Conservation (phyloP, 169 alveolate species). For the Theileria orientalis region DNA sequence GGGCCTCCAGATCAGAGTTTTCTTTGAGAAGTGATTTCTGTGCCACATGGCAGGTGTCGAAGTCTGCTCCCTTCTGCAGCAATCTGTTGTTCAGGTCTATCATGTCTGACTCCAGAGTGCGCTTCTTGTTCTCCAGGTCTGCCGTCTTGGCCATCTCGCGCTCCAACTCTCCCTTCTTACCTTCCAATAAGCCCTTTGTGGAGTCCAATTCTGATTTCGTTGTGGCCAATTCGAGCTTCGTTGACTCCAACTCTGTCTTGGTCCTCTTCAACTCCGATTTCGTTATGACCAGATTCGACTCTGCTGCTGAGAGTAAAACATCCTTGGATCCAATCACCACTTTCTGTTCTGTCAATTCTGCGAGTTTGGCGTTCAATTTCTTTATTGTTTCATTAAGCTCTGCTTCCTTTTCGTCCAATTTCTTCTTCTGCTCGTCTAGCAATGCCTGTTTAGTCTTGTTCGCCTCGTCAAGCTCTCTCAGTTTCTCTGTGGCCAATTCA, state of each 20-base stretch:
- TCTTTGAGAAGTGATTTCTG: neutral
- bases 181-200: neutral
- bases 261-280: neutral
- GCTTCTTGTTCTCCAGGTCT: neutral
- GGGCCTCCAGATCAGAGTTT: constrained; percentile 10
- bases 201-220: neutral
- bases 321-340: neutral
- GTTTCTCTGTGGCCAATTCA: neutral
- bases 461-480: constrained; percentile 3
- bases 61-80: neutral
- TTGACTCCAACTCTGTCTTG: neutral
- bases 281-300: neutral
- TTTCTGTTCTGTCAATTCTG: neutral
- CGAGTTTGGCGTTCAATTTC: neutral
- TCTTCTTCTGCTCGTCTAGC: neutral
- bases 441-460: neutral
- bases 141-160: neutral
- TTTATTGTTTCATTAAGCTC: neutral
- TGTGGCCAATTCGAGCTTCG: neutral
- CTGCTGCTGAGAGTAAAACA: neutral
- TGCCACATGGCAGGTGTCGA: neutral
- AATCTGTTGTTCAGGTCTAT: neutral
- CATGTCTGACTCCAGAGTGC: neutral
- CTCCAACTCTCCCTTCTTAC: neutral
- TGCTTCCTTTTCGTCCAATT: neutral